phyloP scores from a whole-genome alignment of 2,329 filamentous ascomycete genomes.

The Stromatinia cepivora region DNA sequence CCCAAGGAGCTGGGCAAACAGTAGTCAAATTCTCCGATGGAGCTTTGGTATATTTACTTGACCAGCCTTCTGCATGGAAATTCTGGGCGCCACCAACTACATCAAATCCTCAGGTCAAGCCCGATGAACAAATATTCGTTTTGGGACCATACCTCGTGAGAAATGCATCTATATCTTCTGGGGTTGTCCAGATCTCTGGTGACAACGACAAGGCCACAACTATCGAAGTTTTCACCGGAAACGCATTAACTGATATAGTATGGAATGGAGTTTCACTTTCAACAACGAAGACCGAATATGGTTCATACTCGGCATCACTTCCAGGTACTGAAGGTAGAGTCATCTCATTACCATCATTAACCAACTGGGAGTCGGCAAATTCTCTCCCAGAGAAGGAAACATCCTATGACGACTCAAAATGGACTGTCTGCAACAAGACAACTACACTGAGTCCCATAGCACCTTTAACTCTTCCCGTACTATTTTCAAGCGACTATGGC shows the following conservation, averaged over 20 bases:
- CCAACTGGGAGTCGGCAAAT: slow-evolving; percentile 51
- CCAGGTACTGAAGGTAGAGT: slow-evolving; percentile 44
- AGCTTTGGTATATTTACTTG: slow-evolving; percentile 53
- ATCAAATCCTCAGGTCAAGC: slow-evolving; percentile 46
- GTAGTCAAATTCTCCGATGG: slow-evolving; percentile 50
- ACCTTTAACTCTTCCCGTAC: slow-evolving; percentile 52
- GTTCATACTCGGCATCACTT: slow-evolving; percentile 46
- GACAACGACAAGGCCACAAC: slow-evolving; percentile 46
- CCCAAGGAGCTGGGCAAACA: slow-evolving; percentile 48
- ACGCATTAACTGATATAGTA: slow-evolving; percentile 44
- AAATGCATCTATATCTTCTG: slow-evolving; percentile 41
- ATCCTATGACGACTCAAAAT: slow-evolving; percentile 52
- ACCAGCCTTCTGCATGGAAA: slow-evolving; percentile 54
- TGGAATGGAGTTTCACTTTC: slow-evolving; percentile 48
- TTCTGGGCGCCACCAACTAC: slow-evolving; percentile 56
- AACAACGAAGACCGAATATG: slow-evolving; percentile 46
- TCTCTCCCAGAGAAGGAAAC: slow-evolving; percentile 50
- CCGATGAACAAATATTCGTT: slow-evolving; percentile 50
- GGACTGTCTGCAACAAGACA: slow-evolving; percentile 52
- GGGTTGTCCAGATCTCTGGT: slow-evolving; percentile 43
- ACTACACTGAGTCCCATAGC: slow-evolving; percentile 48
- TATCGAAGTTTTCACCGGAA: slow-evolving; percentile 48
- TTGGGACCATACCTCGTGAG: slow-evolving; percentile 49
- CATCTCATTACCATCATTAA: slow-evolving; percentile 48
- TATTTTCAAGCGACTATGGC: slow-evolving; percentile 56